Evolutionary conservation across 768 basidiomycete genomes (phyloP), one percentile per base, ranked within the genome.

Genomic region (Hydnum rufescens): DNA sequence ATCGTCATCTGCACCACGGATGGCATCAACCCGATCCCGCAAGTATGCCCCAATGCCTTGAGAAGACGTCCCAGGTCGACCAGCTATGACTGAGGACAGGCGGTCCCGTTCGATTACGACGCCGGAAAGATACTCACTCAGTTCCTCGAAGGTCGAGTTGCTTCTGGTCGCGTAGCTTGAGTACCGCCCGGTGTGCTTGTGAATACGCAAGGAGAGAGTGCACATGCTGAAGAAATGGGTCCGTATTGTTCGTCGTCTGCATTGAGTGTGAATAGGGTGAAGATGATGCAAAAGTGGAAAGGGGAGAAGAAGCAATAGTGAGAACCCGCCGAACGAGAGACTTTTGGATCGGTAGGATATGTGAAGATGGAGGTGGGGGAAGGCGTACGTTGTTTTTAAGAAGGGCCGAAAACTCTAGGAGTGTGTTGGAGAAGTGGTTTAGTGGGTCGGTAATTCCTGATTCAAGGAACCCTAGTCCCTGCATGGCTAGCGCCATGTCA

Each of bases 141-240:
- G 74, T 63, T 97, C 93, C 66, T 99, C 95, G n/a, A 57, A 96
- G 93, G 62, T 99, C 95, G 52, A 97, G 76, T 64, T 99, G 95
- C 65, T 97, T 99, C 67, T 97, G 95, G 64, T 97, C 95, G 43
- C 95, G 79, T 29, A 95, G 73, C 65, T 87, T 93, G 58, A 99
- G 74, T 22, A 97, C 88, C n/a, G 82, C 78, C 50, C 87, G 80
- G 58, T 96, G 93, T 29, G 86, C 80, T 62, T 88, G 80, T 2
- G 89, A 87, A 65, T 96, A 96, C n/a, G 79, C 74, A n/a, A 90
- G 70, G 4, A 97, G 72, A 2, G 90, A 88, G 61, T 95, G 89
- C 1, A 96, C 70, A 61, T 93, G 88, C 28, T 80, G 67, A 34
- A 96, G 76, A 65, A 95, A 82, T 3, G 92, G 90, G 61, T 95